Conservation (phyloP, 192 early-diverging fungal species). For the Diversispora eburnea region DNA sequence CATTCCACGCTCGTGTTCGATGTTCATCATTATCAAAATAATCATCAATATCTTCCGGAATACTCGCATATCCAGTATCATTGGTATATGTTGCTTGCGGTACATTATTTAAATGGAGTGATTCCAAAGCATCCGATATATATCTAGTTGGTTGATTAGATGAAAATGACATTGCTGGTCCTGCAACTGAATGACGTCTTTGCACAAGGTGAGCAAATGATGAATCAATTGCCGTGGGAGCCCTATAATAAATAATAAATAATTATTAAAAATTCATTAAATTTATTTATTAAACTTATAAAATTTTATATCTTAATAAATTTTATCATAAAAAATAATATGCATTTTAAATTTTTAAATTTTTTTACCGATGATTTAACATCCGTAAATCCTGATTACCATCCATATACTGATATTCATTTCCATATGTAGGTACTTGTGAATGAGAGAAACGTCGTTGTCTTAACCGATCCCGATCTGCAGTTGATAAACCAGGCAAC, state of each 20-base stretch:
- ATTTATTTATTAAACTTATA: neutral
- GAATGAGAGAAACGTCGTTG: constrained; percentile 60
- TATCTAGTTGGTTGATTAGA: constrained; percentile 29
- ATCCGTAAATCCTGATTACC: constrained; percentile 21
- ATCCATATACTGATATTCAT: constrained; percentile 24
- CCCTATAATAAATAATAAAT: no score
- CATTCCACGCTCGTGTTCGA: constrained; percentile 29
- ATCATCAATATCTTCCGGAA: constrained; percentile 35
- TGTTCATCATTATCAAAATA: constrained; percentile 39
- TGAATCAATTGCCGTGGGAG: constrained; percentile 15
- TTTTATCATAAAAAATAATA: neutral
- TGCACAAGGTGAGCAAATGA: constrained; percentile 35
- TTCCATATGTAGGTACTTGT: constrained; percentile 34
- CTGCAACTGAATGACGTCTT: constrained; percentile 51
- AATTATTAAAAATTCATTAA: constrained; percentile 9
- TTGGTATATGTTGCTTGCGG: constrained; percentile 28
- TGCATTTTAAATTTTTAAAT: neutral
- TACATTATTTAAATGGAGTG: constrained; percentile 31
- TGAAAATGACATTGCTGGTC: constrained; percentile 41
- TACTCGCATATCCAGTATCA: constrained; percentile 19
- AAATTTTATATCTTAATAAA: no score
- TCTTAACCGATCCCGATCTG: constrained; percentile 45
- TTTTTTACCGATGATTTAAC: constrained; percentile 23
- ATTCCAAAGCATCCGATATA: constrained; percentile 34
- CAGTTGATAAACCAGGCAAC: constrained; percentile 14